These are phyloP conservation scores for Hypoxylon perforatum DNA, from an alignment of 495 filamentous ascomycete species.

Conservation along the genomic window DNA sequence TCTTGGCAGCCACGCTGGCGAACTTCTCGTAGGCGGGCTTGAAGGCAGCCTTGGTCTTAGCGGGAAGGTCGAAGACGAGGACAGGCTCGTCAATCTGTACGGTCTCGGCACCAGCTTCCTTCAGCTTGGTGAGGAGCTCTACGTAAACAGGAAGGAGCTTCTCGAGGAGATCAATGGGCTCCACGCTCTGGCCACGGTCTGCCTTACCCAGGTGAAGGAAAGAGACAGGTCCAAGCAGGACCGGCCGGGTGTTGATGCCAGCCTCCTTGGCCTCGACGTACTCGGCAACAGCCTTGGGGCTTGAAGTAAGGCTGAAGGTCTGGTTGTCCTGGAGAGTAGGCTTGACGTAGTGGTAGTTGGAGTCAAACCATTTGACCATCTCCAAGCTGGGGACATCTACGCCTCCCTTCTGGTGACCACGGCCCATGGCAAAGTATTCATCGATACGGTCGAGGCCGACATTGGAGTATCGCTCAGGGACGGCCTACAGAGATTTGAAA, in stretches of 20 bases:
- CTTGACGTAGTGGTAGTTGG: conserved; percentile 99
- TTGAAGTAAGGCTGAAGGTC: conserved; percentile 84
- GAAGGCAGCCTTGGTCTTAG: conserved; percentile 94
- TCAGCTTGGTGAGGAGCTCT: conserved; percentile 88
- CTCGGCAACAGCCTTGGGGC: conserved; percentile 93
- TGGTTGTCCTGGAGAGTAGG: conserved; percentile 96
- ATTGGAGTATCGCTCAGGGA: conserved; percentile 89
- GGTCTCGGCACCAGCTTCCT: conserved; percentile 91
- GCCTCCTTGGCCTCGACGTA: conserved; percentile 98
- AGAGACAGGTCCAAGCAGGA: conserved; percentile 93
- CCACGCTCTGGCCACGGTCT: conserved; percentile 89
- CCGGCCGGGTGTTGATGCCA: conserved; percentile 90
- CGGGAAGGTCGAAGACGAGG: conserved; percentile 89
- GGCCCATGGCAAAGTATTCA: conserved; percentile 99
- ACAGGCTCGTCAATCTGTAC: conserved; percentile 99
- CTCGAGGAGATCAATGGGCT: conserved; percentile 91
- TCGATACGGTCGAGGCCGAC: conserved; percentile 87
- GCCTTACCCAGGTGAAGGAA: conserved; percentile 97
- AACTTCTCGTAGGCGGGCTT: conserved; percentile 96
- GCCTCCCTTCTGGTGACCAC: conserved; percentile 92
- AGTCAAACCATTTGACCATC: conserved; percentile 99
- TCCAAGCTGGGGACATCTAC: conserved; percentile 94
- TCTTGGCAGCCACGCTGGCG: conserved; percentile 74
- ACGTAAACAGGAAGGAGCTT: conserved; percentile 93
- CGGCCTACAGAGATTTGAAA: conserved; percentile 64